phyloP scores from a whole-genome alignment of 306 rosid genomes.

The Ammopiptanthus mongolicus region DNA sequence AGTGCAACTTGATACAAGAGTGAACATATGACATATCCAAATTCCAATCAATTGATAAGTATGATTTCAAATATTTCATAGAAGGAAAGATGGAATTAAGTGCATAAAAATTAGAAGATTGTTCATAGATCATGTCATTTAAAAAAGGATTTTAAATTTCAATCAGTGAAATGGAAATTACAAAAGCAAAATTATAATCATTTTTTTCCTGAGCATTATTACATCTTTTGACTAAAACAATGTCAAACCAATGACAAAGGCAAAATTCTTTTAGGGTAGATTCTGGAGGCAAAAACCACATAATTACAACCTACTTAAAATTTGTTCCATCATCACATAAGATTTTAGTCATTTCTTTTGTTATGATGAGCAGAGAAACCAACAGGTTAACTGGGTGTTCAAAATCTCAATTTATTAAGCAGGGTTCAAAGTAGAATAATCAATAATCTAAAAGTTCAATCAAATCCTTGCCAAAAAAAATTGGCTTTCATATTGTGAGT shows the following conservation, averaged over 20 bases:
- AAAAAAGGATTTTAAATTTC: neutral
- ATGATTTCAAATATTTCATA: neutral
- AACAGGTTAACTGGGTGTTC: neutral
- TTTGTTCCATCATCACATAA: neutral
- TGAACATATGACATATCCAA: neutral
- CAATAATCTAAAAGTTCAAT: neutral
- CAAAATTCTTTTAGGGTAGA: neutral
- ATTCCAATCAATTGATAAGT: neutral
- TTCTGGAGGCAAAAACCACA: neutral
- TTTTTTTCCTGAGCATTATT: neutral
- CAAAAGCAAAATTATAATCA: neutral
- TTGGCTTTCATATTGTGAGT: constrained; percentile 7
- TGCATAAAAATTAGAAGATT: neutral
- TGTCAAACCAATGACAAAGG: neutral
- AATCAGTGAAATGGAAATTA: neutral
- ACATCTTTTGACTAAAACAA: neutral
- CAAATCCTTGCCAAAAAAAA: neutral
- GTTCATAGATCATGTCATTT: neutral
- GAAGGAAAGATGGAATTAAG: neutral
- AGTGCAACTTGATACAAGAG: neutral
- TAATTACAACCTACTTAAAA: neutral
- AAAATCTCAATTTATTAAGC: neutral
- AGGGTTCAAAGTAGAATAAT: neutral
- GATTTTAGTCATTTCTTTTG: neutral
- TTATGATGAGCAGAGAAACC: neutral